Evolutionary conservation across 148 eudicot species (phyloP).

Genomic region (Suaeda aralocaspica): DNA sequence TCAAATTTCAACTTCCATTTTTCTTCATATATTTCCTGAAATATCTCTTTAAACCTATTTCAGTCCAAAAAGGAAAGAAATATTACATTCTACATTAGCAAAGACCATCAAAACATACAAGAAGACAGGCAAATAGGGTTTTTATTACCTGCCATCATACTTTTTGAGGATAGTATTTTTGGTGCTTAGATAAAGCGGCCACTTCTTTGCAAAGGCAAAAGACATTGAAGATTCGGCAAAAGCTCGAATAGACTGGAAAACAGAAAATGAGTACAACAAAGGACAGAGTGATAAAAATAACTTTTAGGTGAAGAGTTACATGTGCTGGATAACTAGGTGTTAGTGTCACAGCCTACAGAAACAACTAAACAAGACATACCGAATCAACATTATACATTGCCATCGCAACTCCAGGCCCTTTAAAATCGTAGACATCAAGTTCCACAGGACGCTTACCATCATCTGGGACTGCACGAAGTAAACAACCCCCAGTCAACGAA

Average conservation of each 20-base stretch:
- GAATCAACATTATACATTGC: constrained; percentile 92
- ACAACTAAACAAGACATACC: constrained; percentile 36
- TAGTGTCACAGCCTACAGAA: constrained; percentile 7
- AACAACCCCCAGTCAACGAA: constrained; percentile 3
- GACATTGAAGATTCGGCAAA: constrained; percentile 95
- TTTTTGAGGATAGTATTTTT: constrained; percentile 92
- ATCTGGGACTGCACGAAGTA: constrained; percentile 66
- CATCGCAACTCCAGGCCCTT: constrained; percentile 78
- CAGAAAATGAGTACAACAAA: neutral
- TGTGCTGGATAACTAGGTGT: neutral
- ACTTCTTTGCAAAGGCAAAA: constrained; percentile 68
- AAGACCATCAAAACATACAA: neutral
- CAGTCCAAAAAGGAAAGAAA: constrained; percentile 1
- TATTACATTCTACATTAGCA: neutral
- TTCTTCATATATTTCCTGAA: constrained; percentile 81
- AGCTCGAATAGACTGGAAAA: constrained; percentile 61
- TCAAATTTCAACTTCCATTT: constrained; percentile 80
- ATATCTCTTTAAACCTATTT: constrained; percentile 86
- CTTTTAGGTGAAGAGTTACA: neutral
- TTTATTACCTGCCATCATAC: constrained; percentile 79
- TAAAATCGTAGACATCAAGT: constrained; percentile 69
- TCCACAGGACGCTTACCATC: constrained; percentile 57
- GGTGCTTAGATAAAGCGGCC: constrained; percentile 96
- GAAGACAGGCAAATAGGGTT: neutral
- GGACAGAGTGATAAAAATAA: constrained; percentile 1